phyloP scores from a whole-genome alignment of 1,284 basidiomycete species.

The Schizophyllum commune region DNA sequence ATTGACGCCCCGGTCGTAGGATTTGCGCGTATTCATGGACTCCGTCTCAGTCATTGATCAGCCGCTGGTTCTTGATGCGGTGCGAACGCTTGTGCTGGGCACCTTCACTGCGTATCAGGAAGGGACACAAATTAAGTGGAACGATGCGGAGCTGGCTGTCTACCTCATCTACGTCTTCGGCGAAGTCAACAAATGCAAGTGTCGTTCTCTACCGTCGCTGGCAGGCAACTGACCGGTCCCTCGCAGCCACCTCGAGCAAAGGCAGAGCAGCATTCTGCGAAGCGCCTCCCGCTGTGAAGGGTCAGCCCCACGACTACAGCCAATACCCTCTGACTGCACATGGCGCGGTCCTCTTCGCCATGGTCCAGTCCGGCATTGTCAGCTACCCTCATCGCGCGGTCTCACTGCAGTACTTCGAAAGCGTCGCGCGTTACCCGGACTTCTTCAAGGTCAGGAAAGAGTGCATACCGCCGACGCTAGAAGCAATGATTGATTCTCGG shows the following conservation, averaged over 20 bases:
- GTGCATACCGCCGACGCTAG: constrained; percentile 78
- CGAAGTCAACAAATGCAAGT: constrained; percentile 78
- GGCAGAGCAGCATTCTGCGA: constrained; percentile 72
- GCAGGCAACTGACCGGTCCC: constrained; percentile 6
- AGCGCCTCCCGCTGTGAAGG: constrained; percentile 56
- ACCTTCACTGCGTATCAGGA: constrained; percentile 65
- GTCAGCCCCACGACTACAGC: constrained; percentile 72
- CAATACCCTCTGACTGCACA: constrained; percentile 84
- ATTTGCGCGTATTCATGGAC: constrained; percentile 77
- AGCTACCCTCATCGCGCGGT: constrained; percentile 84
- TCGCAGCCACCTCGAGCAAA: constrained; percentile 53
- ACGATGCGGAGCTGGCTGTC: constrained; percentile 88
- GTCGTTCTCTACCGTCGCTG: neutral
- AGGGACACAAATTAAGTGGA: constrained; percentile 73
- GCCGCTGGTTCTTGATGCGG: constrained; percentile 67
- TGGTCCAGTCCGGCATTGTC: constrained; percentile 80
- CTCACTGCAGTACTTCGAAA: constrained; percentile 93
- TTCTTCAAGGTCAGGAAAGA: constrained; percentile 93
- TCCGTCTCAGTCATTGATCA: constrained; percentile 78
- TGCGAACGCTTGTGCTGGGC: constrained; percentile 64
- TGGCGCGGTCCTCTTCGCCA: constrained; percentile 83
- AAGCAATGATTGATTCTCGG: constrained; percentile 84
- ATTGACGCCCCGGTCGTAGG: constrained; percentile 33
- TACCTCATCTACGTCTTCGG: constrained; percentile 93
- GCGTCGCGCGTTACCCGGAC: constrained; percentile 85